Conservation (phyloP, 2,329 filamentous ascomycete genomes). For the Neophaeococcomyces mojaviensis region DNA sequence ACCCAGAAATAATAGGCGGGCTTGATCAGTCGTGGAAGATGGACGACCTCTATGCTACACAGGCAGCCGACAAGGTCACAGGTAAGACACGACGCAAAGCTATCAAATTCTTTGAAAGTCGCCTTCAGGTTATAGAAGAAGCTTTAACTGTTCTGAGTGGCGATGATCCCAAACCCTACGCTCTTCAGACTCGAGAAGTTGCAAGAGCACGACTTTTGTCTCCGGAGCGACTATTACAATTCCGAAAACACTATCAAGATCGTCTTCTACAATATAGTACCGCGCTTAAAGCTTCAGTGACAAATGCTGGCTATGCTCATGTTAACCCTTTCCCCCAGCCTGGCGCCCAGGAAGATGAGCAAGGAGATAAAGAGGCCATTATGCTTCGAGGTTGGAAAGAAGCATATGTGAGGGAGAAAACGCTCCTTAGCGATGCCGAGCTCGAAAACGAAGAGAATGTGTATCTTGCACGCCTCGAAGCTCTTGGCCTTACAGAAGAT, state of each 20-base stretch:
- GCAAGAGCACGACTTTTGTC: too few species aligned
- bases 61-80: not conserved
- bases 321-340: too few species aligned
- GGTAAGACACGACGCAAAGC: not conserved
- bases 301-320: too few species aligned
- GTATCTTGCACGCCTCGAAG: not conserved
- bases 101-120: not conserved
- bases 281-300: too few species aligned
- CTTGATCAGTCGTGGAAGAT: slow-evolving; percentile 3
- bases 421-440: not conserved
- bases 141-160: too few species aligned
- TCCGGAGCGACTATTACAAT: too few species aligned
- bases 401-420: not conserved
- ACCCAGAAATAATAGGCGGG: not conserved
- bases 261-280: too few species aligned
- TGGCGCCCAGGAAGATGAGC: not conserved
- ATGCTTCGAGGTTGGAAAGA: not conserved
- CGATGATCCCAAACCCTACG: too few species aligned
- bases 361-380: not conserved
- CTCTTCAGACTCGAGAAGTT: too few species aligned
- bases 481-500: not conserved
- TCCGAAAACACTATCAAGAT: too few species aligned
- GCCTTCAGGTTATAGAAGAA: not conserved
- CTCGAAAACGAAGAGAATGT: slow-evolving; percentile 4
- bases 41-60: not conserved